Evolutionary conservation across 257 asterid species (phyloP).

Genomic region (Datura wrightii): DNA sequence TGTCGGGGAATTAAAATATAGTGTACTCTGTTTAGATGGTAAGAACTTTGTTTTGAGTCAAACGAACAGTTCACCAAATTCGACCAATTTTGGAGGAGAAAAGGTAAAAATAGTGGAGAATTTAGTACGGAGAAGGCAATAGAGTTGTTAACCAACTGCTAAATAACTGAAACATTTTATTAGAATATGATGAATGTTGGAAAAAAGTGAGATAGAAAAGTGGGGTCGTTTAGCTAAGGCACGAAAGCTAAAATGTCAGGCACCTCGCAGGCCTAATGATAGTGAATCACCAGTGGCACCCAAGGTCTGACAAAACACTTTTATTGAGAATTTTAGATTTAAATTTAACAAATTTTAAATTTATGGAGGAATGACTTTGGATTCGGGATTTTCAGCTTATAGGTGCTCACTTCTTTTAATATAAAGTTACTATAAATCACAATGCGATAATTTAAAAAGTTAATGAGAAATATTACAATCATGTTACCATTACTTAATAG

Average conservation of each 20-base stretch:
- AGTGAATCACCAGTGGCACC: not conserved
- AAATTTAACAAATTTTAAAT: no score
- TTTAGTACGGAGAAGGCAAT: not conserved
- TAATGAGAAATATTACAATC: no score
- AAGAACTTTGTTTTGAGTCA: conserved; percentile 17
- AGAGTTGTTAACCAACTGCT: conserved; percentile 39
- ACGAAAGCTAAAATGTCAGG: no score
- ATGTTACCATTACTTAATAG: no score
- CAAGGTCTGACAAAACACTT: not conserved
- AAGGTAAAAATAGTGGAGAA: not conserved
- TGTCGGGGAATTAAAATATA: no score
- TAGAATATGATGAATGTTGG: conserved; percentile 15
- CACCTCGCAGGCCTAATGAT: not conserved
- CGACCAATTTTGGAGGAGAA: not conserved
- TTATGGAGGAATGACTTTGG: no score
- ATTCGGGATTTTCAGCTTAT: no score
- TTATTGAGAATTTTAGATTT: not conserved
- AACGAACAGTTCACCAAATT: conserved; percentile 35
- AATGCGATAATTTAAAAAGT: no score
- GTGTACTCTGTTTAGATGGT: no score
- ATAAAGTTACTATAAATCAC: no score
- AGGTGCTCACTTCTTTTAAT: no score
- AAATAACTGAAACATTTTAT: not conserved
- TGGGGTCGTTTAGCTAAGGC: no score
- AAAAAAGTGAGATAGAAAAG: conserved; percentile 5